Evolutionary conservation across 2,329 filamentous ascomycete species (phyloP).

Genomic region (Fusarium hainanense): DNA sequence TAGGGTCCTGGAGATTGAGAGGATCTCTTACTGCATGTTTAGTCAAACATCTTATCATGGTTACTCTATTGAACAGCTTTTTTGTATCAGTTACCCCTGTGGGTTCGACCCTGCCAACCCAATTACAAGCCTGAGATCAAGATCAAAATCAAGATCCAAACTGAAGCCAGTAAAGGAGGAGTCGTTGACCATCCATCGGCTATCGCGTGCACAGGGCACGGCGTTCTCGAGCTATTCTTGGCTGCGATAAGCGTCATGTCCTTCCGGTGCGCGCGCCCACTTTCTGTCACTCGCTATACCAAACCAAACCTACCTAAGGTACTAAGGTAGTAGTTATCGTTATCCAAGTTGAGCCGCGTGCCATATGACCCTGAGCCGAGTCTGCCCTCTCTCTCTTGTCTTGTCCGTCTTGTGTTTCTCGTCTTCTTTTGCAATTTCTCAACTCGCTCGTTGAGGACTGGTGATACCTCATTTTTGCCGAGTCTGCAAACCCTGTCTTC

Average conservation of each 20-base stretch:
- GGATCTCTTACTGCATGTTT: slow-evolving; percentile 11
- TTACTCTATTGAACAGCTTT: slow-evolving; percentile 17
- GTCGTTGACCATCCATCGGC: slow-evolving; percentile 33
- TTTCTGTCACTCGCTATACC: not conserved
- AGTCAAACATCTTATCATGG: slow-evolving; percentile 36
- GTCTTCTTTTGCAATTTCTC: not conserved
- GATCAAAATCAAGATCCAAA: slow-evolving; percentile 11
- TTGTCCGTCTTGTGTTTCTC: not conserved
- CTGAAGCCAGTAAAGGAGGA: slow-evolving; percentile 14
- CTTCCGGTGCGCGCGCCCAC: slow-evolving; percentile 30
- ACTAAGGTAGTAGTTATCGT: not conserved
- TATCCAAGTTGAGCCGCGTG: slow-evolving; percentile 33
- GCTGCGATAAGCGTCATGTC: slow-evolving; percentile 45
- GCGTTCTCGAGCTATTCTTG: slow-evolving; percentile 26
- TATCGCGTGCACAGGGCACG: slow-evolving; percentile 37
- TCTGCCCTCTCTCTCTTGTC: slow-evolving; percentile 14
- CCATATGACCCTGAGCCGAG: slow-evolving; percentile 33
- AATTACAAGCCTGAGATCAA: slow-evolving; percentile 13
- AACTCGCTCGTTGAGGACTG: not conserved
- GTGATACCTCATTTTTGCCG: slow-evolving; percentile 3
- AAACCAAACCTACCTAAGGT: not conserved
- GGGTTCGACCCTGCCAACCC: slow-evolving; percentile 24
- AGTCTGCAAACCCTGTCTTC: slow-evolving; percentile 24
- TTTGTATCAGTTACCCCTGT: slow-evolving; percentile 33
- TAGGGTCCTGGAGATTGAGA: slow-evolving; percentile 19